Conservation (phyloP, 495 filamentous ascomycete species). For the Entonaema liquescens region DNA sequence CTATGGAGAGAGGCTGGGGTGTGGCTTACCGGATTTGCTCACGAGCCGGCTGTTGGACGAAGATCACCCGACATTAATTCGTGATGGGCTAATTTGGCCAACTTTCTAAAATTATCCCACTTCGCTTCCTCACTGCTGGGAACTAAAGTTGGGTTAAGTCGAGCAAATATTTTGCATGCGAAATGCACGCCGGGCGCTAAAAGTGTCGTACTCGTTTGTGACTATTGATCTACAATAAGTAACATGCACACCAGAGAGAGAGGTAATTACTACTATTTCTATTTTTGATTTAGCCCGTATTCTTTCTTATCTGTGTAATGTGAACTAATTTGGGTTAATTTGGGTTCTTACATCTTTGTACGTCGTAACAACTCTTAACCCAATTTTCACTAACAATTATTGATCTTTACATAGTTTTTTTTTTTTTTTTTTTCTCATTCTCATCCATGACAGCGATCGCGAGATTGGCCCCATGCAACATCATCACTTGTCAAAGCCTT, state of each 20-base stretch:
- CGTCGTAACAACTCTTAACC: neutral
- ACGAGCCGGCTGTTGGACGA: slow-evolving; percentile 27
- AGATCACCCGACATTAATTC: slow-evolving; percentile 35
- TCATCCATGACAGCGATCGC: slow-evolving; percentile 36
- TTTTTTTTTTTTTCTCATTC: neutral
- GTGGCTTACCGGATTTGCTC: slow-evolving; percentile 36
- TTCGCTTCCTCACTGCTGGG: slow-evolving; percentile 7
- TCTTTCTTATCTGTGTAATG: slow-evolving; percentile 11
- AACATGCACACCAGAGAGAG: neutral
- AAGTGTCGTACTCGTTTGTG: slow-evolving; percentile 31
- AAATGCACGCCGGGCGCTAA: slow-evolving; percentile 41
- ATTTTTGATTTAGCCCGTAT: slow-evolving; percentile 49
- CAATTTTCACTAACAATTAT: neutral
- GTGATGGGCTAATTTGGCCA: slow-evolving; percentile 43
- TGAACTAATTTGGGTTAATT: slow-evolving; percentile 40
- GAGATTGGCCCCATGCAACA: slow-evolving; percentile 37
- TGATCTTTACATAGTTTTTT: neutral
- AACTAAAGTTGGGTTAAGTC: slow-evolving; percentile 39
- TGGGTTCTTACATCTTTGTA: slow-evolving; percentile 1
- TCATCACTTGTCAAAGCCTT: slow-evolving; percentile 27
- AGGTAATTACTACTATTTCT: slow-evolving; percentile 40
- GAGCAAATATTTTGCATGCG: slow-evolving; percentile 29
- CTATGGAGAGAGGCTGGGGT: slow-evolving; percentile 11
- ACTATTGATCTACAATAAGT: slow-evolving; percentile 19
- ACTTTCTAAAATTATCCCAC: slow-evolving; percentile 45